Percentiles rank a stretch among this genome's conserved stretches.
phyloP scores from a whole-genome alignment of 768 basidiomycete species.

The Lactifluus echinatus region DNA sequence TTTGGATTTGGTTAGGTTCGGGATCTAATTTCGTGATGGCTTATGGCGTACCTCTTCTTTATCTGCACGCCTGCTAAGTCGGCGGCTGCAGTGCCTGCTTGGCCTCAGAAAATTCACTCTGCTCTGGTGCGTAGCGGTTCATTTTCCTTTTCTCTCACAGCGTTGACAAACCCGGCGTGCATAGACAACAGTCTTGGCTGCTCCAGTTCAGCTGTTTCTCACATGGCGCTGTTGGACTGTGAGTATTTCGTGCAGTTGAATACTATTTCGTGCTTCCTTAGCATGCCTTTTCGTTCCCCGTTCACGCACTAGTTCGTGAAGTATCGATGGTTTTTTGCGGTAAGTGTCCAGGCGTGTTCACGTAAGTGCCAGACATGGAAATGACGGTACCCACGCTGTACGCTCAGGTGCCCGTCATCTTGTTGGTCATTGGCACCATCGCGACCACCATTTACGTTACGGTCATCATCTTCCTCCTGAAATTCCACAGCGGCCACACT shows the following conservation, averaged over 20 bases:
- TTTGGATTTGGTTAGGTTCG: too few relatives aligned
- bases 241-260: not conserved
- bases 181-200: slow-evolving; percentile 23
- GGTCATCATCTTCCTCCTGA: not conserved
- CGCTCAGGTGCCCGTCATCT: slow-evolving; percentile 1
- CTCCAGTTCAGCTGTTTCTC: slow-evolving; percentile 25
- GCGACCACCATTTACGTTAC: not conserved
- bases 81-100: not conserved
- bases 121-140: not conserved
- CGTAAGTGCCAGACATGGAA: not conserved
- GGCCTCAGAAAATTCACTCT: slow-evolving; percentile 12
- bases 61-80: too few relatives aligned
- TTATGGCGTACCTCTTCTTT: too few relatives aligned
- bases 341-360: not conserved
- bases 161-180: not conserved
- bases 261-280: not conserved
- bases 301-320: not conserved
- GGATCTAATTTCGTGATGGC: too few relatives aligned
- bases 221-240: slow-evolving; percentile 27
- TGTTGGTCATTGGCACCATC: slow-evolving; percentile 5
- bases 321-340: not conserved
- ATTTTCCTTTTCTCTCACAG: not conserved
- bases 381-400: not conserved
- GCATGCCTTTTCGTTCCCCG: not conserved
- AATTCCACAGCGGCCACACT: not conserved